phyloP scores from a whole-genome alignment of 495 filamentous ascomycete species.

The Xylaria venustula region DNA sequence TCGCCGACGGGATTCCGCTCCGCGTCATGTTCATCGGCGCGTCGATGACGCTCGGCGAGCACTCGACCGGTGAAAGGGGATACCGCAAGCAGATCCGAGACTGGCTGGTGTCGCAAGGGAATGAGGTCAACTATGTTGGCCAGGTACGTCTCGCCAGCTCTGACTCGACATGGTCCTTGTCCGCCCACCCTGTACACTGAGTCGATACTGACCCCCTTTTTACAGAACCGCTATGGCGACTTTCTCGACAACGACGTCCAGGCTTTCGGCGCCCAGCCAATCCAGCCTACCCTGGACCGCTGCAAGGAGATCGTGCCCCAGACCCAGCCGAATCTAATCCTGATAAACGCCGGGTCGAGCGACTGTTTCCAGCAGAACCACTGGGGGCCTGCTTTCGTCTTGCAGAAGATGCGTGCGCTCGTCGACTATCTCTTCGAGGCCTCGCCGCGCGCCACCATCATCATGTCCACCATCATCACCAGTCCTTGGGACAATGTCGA shows the following conservation, averaged over 20 bases:
- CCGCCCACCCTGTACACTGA: neutral
- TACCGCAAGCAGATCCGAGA: slow-evolving; percentile 49
- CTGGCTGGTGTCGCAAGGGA: slow-evolving; percentile 32
- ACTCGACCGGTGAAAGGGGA: slow-evolving; percentile 51
- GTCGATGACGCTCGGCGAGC: slow-evolving; percentile 56
- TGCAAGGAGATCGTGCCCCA: slow-evolving; percentile 27
- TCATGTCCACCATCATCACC: slow-evolving; percentile 26
- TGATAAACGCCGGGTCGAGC: slow-evolving; percentile 32
- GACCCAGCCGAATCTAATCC: slow-evolving; percentile 27
- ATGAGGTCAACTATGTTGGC: slow-evolving; percentile 33
- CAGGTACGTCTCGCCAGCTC: slow-evolving; percentile 21
- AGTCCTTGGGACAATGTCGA: slow-evolving; percentile 31
- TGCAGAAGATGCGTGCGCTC: slow-evolving; percentile 28
- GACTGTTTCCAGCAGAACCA: slow-evolving; percentile 30
- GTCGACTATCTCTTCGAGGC: slow-evolving; percentile 29
- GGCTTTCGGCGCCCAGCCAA: slow-evolving; percentile 27
- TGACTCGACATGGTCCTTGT: neutral
- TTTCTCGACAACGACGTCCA: slow-evolving; percentile 33
- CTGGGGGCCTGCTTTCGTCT: slow-evolving; percentile 25
- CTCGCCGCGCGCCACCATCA: slow-evolving; percentile 28
- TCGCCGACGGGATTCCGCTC: slow-evolving; percentile 36
- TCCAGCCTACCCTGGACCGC: slow-evolving; percentile 26
- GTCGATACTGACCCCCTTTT: slow-evolving; percentile 10
- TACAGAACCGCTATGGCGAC: slow-evolving; percentile 29
- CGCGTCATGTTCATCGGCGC: slow-evolving; percentile 57